Conservation (phyloP, 257 asterid species). For the Solanum arcanum region DNA sequence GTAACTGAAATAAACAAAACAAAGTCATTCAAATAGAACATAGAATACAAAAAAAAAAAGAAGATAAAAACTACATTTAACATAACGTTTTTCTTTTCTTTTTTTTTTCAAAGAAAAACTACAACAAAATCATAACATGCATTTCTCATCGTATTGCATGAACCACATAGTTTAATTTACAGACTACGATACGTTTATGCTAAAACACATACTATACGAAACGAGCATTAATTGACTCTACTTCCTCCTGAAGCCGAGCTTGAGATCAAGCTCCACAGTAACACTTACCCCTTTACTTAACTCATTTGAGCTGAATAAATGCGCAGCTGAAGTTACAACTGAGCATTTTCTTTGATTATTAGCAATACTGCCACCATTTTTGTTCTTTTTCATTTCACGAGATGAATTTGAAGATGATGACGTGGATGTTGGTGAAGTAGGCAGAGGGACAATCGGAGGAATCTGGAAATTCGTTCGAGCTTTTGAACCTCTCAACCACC, state of each 20-base stretch:
- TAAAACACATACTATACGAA: neutral
- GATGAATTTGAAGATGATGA: slow-evolving; percentile 8
- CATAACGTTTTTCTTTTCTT: neutral
- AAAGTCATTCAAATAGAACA: neutral
- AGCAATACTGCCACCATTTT: neutral
- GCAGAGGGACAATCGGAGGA: slow-evolving; percentile 34
- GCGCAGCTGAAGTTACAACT: slow-evolving; percentile 52
- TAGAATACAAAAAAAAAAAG: neutral
- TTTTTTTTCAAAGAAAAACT: neutral
- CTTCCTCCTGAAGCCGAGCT: slow-evolving; percentile 2
- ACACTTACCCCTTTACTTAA: neutral
- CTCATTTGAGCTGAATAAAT: slow-evolving; percentile 30
- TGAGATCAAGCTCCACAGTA: slow-evolving; percentile 52
- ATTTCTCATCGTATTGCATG: too few relatives aligned
- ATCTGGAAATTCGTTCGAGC: slow-evolving; percentile 66
- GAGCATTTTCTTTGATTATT: slow-evolving; percentile 24
- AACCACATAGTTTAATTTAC: neutral
- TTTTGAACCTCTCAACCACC: slow-evolving; percentile 63
- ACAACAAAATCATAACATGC: neutral
- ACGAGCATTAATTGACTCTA: neutral
- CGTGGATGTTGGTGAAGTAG: neutral
- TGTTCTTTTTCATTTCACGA: slow-evolving; percentile 1
- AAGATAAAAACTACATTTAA: neutral
- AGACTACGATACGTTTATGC: neutral
- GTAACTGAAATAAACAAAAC: neutral